Percentiles rank a stretch among this genome's conserved stretches.
Evolutionary conservation across 2,329 filamentous ascomycete genomes (phyloP).

Genomic region (Aspergillus phoenicis): DNA sequence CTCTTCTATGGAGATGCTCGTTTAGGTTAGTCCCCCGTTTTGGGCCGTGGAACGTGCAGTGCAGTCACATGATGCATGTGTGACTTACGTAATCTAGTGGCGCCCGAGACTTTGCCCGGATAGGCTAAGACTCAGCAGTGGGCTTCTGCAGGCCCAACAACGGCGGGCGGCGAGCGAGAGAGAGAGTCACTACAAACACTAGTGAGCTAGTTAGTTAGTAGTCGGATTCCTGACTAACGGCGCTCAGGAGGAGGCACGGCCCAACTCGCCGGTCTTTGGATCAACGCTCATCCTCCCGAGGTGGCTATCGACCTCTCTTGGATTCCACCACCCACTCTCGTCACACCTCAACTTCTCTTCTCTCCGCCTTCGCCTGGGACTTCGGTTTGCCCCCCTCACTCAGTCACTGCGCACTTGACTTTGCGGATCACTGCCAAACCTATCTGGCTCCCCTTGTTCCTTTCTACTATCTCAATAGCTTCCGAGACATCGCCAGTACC

Average conservation of each 20-base stretch:
- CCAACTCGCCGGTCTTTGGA: slow-evolving; percentile 5
- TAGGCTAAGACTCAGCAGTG: neutral
- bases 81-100: neutral
- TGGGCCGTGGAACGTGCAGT: neutral
- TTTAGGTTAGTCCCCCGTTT: neutral
- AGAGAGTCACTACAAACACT: too few relatives aligned
- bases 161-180: neutral
- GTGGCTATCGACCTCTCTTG: slow-evolving; percentile 1
- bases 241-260: slow-evolving; percentile 3
- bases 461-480: slow-evolving; percentile 12
- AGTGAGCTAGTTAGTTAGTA: too few relatives aligned
- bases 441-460: neutral
- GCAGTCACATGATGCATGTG: neutral
- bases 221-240: neutral
- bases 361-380: neutral
- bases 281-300: neutral
- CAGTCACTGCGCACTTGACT: neutral
- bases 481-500: slow-evolving; percentile 26
- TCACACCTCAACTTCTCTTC: neutral
- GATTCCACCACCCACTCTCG: neutral
- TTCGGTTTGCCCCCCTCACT: neutral
- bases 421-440: neutral
- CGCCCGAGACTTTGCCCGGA: neutral
- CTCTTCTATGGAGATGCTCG: neutral
- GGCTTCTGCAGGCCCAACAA: slow-evolving; percentile 2